Conservation (phyloP, 2,329 filamentous ascomycete species). For the Colletotrichum liaoningense region DNA sequence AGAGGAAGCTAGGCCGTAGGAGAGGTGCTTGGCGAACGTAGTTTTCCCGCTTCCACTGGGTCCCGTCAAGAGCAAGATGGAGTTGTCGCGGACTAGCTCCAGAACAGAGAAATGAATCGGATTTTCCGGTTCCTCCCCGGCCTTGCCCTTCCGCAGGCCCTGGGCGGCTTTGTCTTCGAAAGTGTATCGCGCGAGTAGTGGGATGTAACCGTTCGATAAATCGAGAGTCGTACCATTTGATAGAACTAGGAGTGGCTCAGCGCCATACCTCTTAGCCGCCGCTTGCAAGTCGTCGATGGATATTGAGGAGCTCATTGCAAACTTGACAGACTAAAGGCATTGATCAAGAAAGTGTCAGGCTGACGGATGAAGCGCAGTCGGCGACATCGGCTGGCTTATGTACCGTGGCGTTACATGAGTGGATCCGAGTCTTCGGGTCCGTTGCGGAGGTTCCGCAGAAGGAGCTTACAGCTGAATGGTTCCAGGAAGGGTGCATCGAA, state of each 20-base stretch:
- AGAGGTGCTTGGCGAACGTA: slow-evolving; percentile 11
- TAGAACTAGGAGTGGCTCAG: background rate
- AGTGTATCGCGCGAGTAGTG: background rate
- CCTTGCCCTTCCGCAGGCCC: slow-evolving; percentile 6
- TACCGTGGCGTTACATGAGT: background rate
- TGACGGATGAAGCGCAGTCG: background rate
- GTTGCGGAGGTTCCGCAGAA: background rate
- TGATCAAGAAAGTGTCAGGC: no score
- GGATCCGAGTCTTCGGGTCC: background rate
- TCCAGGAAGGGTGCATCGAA: background rate
- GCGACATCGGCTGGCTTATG: background rate
- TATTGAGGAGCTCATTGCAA: background rate
- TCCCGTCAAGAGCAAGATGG: background rate
- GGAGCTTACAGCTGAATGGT: background rate
- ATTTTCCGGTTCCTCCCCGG: background rate
- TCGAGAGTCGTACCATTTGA: background rate
- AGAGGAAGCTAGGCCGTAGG: background rate
- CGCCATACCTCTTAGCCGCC: background rate
- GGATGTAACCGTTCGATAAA: slow-evolving; percentile 10
- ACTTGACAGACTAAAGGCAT: background rate
- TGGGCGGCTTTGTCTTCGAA: slow-evolving; percentile 22
- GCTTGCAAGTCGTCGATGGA: background rate
- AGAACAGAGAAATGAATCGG: slow-evolving; percentile 1
- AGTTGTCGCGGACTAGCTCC: slow-evolving; percentile 9
- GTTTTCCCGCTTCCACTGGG: slow-evolving; percentile 12